Evolutionary conservation across 2,329 filamentous ascomycete genomes (phyloP).

Genomic region (Scedosporium boydii): DNA sequence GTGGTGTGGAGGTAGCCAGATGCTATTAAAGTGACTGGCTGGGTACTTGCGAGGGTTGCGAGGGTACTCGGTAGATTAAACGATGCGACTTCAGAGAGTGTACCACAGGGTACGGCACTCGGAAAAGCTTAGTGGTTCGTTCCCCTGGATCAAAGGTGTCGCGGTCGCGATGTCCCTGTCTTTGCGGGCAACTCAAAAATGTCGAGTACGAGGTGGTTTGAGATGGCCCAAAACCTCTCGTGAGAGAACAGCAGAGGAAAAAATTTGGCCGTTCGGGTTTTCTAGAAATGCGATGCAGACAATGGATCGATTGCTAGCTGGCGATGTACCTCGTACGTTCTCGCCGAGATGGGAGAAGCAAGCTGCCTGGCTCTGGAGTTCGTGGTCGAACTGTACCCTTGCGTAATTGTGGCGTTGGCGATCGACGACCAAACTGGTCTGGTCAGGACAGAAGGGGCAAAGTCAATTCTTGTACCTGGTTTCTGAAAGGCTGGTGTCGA

Average conservation of each 20-base stretch:
- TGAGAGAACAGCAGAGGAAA: not conserved
- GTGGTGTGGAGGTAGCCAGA: not conserved
- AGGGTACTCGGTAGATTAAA: not conserved
- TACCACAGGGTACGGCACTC: not conserved
- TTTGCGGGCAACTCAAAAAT: not conserved
- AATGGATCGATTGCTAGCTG: not conserved
- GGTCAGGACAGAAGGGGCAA: not conserved
- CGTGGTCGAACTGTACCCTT: not conserved
- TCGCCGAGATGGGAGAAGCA: not conserved
- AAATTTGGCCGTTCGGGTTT: not conserved
- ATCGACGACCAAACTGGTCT: not conserved
- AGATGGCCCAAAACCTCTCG: not conserved
- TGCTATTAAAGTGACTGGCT: constrained; percentile 1
- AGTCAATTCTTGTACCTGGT: not conserved
- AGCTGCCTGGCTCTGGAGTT: not conserved
- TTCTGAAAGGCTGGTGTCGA: too few relatives aligned
- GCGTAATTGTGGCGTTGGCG: not conserved
- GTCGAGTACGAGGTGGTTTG: not conserved
- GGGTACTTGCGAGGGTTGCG: not conserved
- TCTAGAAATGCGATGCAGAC: not conserved
- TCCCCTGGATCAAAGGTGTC: not conserved
- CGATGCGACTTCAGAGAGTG: not conserved
- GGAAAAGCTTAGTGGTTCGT: not conserved
- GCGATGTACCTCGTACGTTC: not conserved
- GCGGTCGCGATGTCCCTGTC: not conserved